These are phyloP conservation scores for Microbotryum silenes-acaulis DNA, from an alignment of 1,284 basidiomycete species.

Conservation along the genomic window DNA sequence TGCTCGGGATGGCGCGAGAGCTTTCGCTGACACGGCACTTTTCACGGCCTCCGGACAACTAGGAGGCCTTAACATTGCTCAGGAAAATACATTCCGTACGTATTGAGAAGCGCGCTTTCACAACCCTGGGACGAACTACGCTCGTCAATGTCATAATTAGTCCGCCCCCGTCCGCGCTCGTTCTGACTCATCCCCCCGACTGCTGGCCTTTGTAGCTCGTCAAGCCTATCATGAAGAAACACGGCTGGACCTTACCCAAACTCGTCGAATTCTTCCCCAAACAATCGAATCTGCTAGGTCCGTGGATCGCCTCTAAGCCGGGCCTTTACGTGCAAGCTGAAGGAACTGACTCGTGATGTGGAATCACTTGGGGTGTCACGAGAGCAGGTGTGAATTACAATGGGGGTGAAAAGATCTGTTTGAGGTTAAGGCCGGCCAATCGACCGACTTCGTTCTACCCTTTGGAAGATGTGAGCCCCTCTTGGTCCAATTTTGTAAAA, in stretches of 20 bases:
- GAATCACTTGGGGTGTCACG: neutral
- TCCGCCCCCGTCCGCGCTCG: too few relatives aligned
- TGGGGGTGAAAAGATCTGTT: conserved; percentile 64
- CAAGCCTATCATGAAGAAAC: conserved; percentile 81
- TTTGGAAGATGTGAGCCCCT: conserved; percentile 49
- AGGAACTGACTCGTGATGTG: neutral
- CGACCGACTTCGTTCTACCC: conserved; percentile 65
- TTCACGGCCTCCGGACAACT: too few relatives aligned
- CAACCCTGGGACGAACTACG: neutral
- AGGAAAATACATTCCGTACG: conserved; percentile 19
- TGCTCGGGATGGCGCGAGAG: too few relatives aligned
- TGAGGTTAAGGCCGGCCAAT: conserved; percentile 64
- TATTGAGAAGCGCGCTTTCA: conserved; percentile 3
- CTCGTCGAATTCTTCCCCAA: conserved; percentile 79
- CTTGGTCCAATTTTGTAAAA: too few relatives aligned
- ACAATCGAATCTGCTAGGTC: conserved; percentile 62
- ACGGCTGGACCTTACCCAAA: conserved; percentile 53
- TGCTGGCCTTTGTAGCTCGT: conserved; percentile 46
- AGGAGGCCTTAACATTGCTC: conserved; percentile 27
- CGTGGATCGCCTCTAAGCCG: neutral
- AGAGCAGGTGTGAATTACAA: conserved; percentile 50
- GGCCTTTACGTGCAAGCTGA: too few relatives aligned
- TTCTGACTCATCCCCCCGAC: neutral
- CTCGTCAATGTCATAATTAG: too few relatives aligned
- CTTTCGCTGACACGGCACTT: too few relatives aligned